Conservation (phyloP, 805 yeast genomes). For the Brettanomyces naardenensis region DNA sequence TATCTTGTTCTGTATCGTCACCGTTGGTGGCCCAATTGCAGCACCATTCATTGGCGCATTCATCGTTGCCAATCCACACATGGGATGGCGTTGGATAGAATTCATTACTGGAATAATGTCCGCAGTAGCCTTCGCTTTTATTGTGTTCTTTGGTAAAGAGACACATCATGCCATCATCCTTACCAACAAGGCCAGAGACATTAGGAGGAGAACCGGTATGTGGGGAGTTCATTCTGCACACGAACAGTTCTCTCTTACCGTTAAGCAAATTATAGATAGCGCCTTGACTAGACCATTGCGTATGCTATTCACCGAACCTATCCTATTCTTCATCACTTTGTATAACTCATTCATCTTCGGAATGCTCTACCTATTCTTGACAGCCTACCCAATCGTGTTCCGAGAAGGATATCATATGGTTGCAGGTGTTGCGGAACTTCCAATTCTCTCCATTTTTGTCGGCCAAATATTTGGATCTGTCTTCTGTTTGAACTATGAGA, state of each 20-base stretch:
- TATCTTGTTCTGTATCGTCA: slow-evolving; percentile 60
- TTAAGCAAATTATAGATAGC: slow-evolving; percentile 53
- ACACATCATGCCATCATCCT: slow-evolving; percentile 67
- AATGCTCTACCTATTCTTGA: too few species aligned
- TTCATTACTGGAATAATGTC: slow-evolving; percentile 64
- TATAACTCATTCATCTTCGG: too few species aligned
- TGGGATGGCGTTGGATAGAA: slow-evolving; percentile 83
- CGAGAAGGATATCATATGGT: too few species aligned
- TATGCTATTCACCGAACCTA: too few species aligned
- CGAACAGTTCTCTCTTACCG: slow-evolving; percentile 49
- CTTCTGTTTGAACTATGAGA: slow-evolving; percentile 48
- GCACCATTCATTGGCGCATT: slow-evolving; percentile 79
- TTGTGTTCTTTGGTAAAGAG: slow-evolving; percentile 47
- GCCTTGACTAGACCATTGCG: slow-evolving; percentile 48
- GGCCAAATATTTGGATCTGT: slow-evolving; percentile 59
- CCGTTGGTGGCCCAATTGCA: slow-evolving; percentile 70
- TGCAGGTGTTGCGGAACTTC: slow-evolving; percentile 65
- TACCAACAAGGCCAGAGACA: slow-evolving; percentile 50
- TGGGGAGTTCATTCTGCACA: slow-evolving; percentile 81
- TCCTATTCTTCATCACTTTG: too few species aligned
- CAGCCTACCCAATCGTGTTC: too few species aligned
- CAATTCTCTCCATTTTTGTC: slow-evolving; percentile 67
- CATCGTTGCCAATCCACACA: slow-evolving; percentile 39
- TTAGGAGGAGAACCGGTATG: slow-evolving; percentile 64
- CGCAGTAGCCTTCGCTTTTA: slow-evolving; percentile 27